A percentile compares a stretch with the other conserved stretches of the same genome.
These are phyloP conservation scores for Debaryomyces nepalensis DNA, from an alignment of 1,139 yeast species.

Conservation along the genomic window DNA sequence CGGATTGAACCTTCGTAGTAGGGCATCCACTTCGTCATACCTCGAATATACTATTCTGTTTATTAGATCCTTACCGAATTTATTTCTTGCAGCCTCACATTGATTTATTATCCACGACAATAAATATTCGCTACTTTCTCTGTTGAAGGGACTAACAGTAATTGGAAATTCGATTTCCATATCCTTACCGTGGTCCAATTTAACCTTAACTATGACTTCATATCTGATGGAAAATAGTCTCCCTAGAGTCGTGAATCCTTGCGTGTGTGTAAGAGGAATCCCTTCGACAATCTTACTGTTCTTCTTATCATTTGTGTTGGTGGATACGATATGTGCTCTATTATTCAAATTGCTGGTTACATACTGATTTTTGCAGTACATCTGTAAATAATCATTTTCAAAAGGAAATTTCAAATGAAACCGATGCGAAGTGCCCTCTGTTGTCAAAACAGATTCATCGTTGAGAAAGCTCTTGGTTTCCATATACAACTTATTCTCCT, in stretches of 20 bases:
- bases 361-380: slow-evolving; percentile 22
- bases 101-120: slow-evolving; percentile 59
- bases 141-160: slow-evolving; percentile 58
- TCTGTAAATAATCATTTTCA: slow-evolving; percentile 41
- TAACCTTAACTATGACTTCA: slow-evolving; percentile 53
- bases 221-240: slow-evolving; percentile 57
- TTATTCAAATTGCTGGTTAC: background rate
- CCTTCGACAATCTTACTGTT: slow-evolving; percentile 41
- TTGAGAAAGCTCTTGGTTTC: slow-evolving; percentile 30
- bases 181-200: slow-evolving; percentile 53
- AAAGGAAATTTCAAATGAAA: slow-evolving; percentile 42
- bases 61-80: slow-evolving; percentile 40
- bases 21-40: slow-evolving; percentile 28
- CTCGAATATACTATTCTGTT: slow-evolving; percentile 28
- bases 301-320: slow-evolving; percentile 13
- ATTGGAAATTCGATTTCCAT: slow-evolving; percentile 55
- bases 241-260: slow-evolving; percentile 56
- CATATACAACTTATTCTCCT: slow-evolving; percentile 40
- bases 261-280: slow-evolving; percentile 49
- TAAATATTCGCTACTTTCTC: slow-evolving; percentile 46
- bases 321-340: background rate
- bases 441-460: slow-evolving; percentile 28
- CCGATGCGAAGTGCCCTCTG: slow-evolving; percentile 35
- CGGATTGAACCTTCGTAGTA: slow-evolving; percentile 27
- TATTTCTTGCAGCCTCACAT: slow-evolving; percentile 46